A percentile compares a stretch with the other conserved stretches of the same genome.
These are phyloP conservation scores for Mortierella alpina DNA, from an alignment of 192 early-diverging fungal genomes.

Conservation along the genomic window DNA sequence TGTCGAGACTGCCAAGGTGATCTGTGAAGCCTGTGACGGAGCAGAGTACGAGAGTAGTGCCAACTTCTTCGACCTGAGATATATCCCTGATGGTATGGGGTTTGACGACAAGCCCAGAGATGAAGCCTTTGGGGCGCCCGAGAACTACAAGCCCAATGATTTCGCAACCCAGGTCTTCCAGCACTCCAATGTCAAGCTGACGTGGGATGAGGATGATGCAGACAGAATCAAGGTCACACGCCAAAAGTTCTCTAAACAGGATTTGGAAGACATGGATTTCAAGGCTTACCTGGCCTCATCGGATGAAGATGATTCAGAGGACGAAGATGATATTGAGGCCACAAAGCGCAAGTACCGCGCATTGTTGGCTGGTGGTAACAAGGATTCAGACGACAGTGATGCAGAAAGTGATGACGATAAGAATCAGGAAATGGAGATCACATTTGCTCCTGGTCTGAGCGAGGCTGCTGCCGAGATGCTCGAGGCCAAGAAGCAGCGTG, in stretches of 20 bases:
- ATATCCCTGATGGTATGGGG: constrained; percentile 89
- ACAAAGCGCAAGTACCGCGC: constrained; percentile 61
- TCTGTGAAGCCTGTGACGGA: constrained; percentile 89
- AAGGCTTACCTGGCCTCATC: constrained; percentile 86
- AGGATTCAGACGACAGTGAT: constrained; percentile 53
- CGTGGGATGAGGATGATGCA: constrained; percentile 96
- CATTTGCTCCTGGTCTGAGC: constrained; percentile 92
- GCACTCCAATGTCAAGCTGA: constrained; percentile 93
- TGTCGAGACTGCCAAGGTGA: constrained; percentile 80
- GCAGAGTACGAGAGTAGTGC: constrained; percentile 91
- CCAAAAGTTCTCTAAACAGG: constrained; percentile 87
- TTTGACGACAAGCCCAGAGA: constrained; percentile 83
- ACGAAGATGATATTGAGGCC: constrained; percentile 67
- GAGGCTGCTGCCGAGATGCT: constrained; percentile 70
- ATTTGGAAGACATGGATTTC: constrained; percentile 93
- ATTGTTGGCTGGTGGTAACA: constrained; percentile 47
- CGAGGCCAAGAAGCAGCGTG: constrained; percentile 65
- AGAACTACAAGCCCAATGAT: constrained; percentile 73
- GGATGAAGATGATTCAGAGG: constrained; percentile 71
- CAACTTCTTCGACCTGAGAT: constrained; percentile 95
- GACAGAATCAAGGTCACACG: constrained; percentile 83
- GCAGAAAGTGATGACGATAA: constrained; percentile 56
- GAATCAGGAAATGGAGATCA: constrained; percentile 91
- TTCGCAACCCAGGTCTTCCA: constrained; percentile 87
- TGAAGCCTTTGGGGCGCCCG: constrained; percentile 67